These are phyloP conservation scores for Aureobasidium sp. DNA, from an alignment of 2,329 filamentous ascomycete genomes.

Conservation along the genomic window DNA sequence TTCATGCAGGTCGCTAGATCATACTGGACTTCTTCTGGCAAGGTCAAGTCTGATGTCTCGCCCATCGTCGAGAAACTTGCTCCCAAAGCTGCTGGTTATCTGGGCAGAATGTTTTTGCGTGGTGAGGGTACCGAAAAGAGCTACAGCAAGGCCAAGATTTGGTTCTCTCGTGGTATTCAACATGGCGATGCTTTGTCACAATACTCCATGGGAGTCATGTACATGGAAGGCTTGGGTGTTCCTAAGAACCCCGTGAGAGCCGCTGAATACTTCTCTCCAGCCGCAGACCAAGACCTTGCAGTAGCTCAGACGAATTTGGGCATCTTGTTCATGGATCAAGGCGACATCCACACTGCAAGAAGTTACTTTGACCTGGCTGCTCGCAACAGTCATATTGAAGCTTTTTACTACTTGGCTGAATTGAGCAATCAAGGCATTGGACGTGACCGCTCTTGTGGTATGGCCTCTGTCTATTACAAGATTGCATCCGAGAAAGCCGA, in stretches of 20 bases:
- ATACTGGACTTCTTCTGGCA: slow-evolving; percentile 72
- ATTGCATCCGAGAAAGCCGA: slow-evolving; percentile 88
- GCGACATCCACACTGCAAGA: slow-evolving; percentile 69
- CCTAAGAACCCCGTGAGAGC: slow-evolving; percentile 62
- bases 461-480: slow-evolving; percentile 75
- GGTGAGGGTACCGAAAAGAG: slow-evolving; percentile 78
- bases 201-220: slow-evolving; percentile 75
- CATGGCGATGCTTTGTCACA: slow-evolving; percentile 77
- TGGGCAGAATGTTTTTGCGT: slow-evolving; percentile 82
- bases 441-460: slow-evolving; percentile 66
- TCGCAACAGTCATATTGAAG: slow-evolving; percentile 75
- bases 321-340: slow-evolving; percentile 78
- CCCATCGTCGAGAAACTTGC: slow-evolving; percentile 68
- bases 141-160: slow-evolving; percentile 65
- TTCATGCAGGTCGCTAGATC: slow-evolving; percentile 71
- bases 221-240: slow-evolving; percentile 68
- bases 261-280: slow-evolving; percentile 65
- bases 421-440: slow-evolving; percentile 74
- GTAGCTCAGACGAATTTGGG: slow-evolving; percentile 77
- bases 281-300: slow-evolving; percentile 73
- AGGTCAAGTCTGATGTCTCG: slow-evolving; percentile 60
- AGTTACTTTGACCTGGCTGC: slow-evolving; percentile 84
- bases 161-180: slow-evolving; percentile 72
- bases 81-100: slow-evolving; percentile 74
- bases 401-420: slow-evolving; percentile 86